Evolutionary conservation across 805 yeast genomes (phyloP).

Genomic region (Teunomyces lycoperdinae): DNA sequence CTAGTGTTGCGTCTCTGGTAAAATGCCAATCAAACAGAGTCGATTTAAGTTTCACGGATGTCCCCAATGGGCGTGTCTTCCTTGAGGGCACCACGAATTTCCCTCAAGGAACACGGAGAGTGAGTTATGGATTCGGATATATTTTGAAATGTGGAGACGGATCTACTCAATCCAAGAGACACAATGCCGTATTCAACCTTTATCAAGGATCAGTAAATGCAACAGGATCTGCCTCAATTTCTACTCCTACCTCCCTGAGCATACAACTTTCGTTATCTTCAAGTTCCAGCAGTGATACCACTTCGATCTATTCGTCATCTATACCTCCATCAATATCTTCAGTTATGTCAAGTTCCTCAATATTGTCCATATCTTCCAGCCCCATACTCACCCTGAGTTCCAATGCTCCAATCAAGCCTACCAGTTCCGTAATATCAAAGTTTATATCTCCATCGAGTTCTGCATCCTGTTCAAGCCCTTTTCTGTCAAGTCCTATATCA

Average conservation of each 20-base stretch:
- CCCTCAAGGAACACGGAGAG: conserved; percentile 3
- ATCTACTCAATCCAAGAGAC: not conserved
- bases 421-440: not conserved
- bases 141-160: conserved; percentile 12
- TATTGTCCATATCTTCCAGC: not conserved
- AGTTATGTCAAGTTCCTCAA: not conserved
- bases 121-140: conserved; percentile 10
- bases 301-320: no score
- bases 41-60: conserved; percentile 4
- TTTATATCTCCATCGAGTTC: not conserved
- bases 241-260: not conserved
- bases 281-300: not conserved
- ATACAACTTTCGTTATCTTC: not conserved
- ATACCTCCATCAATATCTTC: not conserved
- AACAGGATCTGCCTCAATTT: not conserved
- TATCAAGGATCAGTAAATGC: not conserved
- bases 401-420: not conserved
- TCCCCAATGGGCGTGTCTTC: conserved; percentile 14
- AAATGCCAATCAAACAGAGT: conserved; percentile 5
- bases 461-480: not conserved
- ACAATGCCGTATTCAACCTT: not conserved
- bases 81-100: conserved; percentile 12
- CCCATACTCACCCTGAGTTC: not conserved
- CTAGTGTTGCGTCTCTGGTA: not conserved
- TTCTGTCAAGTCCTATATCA: not conserved